Percentiles rank a stretch among this genome's conserved stretches.
Conservation (phyloP, 305 asterid species). For the Fraxinus paxiana region DNA sequence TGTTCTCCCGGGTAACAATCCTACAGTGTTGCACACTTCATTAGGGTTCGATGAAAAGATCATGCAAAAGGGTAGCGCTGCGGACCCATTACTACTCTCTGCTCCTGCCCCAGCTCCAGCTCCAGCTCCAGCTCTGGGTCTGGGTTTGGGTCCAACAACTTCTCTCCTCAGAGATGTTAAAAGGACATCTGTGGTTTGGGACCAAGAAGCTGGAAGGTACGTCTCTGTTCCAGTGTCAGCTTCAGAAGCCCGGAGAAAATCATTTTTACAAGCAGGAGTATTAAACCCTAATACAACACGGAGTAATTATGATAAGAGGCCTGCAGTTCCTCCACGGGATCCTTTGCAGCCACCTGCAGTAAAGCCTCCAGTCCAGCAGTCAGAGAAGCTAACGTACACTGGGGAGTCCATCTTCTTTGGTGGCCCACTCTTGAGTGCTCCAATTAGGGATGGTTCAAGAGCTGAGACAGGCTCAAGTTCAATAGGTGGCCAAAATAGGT, state of each 20-base stretch:
- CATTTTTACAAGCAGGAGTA: slow-evolving; percentile 30
- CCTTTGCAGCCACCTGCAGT: slow-evolving; percentile 30
- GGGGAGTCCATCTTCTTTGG: slow-evolving; percentile 94
- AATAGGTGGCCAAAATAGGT: slow-evolving; percentile 45
- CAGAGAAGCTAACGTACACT: slow-evolving; percentile 63
- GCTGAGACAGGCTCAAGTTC: slow-evolving; percentile 44
- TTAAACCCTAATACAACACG: slow-evolving; percentile 34
- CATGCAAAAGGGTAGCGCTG: slow-evolving; percentile 41
- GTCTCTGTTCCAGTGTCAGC: slow-evolving; percentile 72
- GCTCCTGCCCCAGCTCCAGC: slow-evolving; percentile 30
- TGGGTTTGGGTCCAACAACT: slow-evolving; percentile 28
- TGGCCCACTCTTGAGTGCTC: slow-evolving; percentile 79
- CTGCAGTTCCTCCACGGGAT: slow-evolving; percentile 35
- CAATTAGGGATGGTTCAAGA: slow-evolving; percentile 44
- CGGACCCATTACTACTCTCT: slow-evolving; percentile 47
- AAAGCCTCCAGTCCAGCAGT: slow-evolving; percentile 40
- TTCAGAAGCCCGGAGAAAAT: slow-evolving; percentile 58
- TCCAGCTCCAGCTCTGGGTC: background rate
- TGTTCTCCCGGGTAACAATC: slow-evolving; percentile 27
- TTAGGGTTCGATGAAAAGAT: slow-evolving; percentile 52
- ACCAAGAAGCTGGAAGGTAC: slow-evolving; percentile 94
- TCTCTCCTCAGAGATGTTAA: slow-evolving; percentile 69
- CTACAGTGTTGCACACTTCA: slow-evolving; percentile 32
- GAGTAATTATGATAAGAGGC: slow-evolving; percentile 44
- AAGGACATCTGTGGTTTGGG: slow-evolving; percentile 91